Base-by-base conservation (phyloP, 1,284 basidiomycete genomes). In the Pterulicium gracile region DNA sequence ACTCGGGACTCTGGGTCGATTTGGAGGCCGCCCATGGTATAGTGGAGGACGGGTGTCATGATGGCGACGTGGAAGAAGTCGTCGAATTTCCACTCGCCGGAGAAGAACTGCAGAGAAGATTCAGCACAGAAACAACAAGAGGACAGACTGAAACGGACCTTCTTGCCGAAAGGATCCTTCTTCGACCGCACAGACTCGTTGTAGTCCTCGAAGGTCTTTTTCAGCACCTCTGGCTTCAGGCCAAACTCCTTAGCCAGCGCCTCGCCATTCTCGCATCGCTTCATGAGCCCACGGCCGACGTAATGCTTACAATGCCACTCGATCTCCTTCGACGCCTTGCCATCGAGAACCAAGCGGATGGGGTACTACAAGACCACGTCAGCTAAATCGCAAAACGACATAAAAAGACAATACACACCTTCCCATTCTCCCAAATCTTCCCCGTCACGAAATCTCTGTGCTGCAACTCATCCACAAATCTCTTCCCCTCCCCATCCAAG, bases 261-360 rank as follows among this genome's bases (percentile, higher is more conserved):
- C 49, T 86, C 80, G 19, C 90, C 92, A 52, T 67, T 82, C 55
- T 93, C 86, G 64, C 91, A 92, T 46, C 81, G 77, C 74, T 92
- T 96, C 95, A 98, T 98, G 53, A 98, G 77, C 1, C 93, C 92
- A 66, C 95, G 88, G 41, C 94, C 94, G 52, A 88, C 83, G 62
- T 98, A 97, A 70, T 97, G 94, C 76, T 95, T 94, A 77, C 82
- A 90, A 62, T 91, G 88, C 95, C 94, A 98, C 67, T 96, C 92
- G 51, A 98, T 97, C 59, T 98, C 90, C 62, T 87, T 89, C 40
- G 88, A 91, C 1, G 95, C 87, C 48, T 80, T 65, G 40, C 90
- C 86, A 63, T 98, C 97, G 55, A 98, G 84, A 35, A 98, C 75
- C 19, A 98, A 81, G 32, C 94, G 85, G 54, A 98, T 90, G 22